Evolutionary conservation across 768 basidiomycete genomes (phyloP).

Genomic region (Pisolithus orientalis): DNA sequence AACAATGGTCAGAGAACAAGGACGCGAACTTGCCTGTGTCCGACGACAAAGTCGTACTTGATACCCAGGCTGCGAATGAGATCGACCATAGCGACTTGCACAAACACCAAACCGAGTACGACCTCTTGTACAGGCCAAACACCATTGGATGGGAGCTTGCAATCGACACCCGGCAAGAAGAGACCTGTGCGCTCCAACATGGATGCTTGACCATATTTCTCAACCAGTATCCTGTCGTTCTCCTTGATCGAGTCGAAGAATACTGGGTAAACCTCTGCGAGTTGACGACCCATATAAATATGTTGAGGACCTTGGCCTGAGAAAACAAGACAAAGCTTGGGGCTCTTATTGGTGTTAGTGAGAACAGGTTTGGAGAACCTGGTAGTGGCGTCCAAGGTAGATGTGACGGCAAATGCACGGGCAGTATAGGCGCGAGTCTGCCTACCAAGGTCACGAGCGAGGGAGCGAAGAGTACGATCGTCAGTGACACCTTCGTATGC

Average conservation of each 20-base stretch:
- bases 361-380: constrained; percentile 26
- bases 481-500: constrained; percentile 15
- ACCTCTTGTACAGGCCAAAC: constrained; percentile 30
- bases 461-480: constrained; percentile 18
- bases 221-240: constrained; percentile 28
- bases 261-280: constrained; percentile 24
- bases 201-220: constrained; percentile 22
- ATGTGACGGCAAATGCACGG: constrained; percentile 20
- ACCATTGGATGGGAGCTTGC: constrained; percentile 17
- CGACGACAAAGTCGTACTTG: constrained; percentile 28
- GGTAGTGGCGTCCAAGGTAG: constrained; percentile 14
- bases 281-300: constrained; percentile 31
- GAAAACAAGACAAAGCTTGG: constrained; percentile 31
- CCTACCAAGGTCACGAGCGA: constrained; percentile 22
- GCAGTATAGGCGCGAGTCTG: constrained; percentile 26
- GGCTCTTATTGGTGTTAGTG: constrained; percentile 14
- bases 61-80: constrained; percentile 28
- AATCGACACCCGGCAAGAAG: constrained; percentile 23
- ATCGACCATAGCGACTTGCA: constrained; percentile 30
- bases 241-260: constrained; percentile 26
- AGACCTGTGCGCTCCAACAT: constrained; percentile 29
- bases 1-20: not conserved
- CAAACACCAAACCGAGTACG: constrained; percentile 27
- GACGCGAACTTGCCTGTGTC: constrained; percentile 21
- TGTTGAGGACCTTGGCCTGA: constrained; percentile 33